These are phyloP conservation scores for Barbarea vulgaris DNA, from an alignment of 345 rosid genomes.

Conservation along the genomic window DNA sequence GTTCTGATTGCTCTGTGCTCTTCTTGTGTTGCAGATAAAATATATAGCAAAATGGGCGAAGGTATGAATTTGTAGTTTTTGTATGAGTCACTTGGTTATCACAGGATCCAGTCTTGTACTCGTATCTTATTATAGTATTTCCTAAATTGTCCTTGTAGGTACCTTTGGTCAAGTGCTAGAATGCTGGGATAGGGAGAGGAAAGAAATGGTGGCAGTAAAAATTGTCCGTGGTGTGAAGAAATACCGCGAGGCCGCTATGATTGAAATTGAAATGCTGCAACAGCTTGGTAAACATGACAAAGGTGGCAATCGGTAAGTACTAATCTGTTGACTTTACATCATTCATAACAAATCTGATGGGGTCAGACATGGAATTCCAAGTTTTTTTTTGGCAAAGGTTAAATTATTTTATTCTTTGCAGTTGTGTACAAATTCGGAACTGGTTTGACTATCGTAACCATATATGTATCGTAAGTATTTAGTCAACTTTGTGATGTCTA, in stretches of 20 bases:
- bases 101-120: neutral
- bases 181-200: constrained; percentile 88
- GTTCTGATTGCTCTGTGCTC: constrained; percentile 11
- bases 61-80: constrained; percentile 44
- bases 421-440: constrained; percentile 98
- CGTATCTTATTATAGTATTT: constrained; percentile 10
- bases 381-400: constrained; percentile 47
- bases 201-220: constrained; percentile 90
- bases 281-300: constrained; percentile 84
- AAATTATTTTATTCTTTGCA: constrained; percentile 92
- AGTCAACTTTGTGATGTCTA: constrained; percentile 52
- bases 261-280: constrained; percentile 81
- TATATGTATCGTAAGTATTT: constrained; percentile 97
- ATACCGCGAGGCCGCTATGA: constrained; percentile 92
- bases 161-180: constrained; percentile 93
- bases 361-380: constrained; percentile 13
- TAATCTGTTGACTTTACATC: neutral
- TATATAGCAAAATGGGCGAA: constrained; percentile 91
- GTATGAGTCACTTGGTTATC: constrained; percentile 5
- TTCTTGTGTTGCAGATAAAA: constrained; percentile 62
- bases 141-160: constrained; percentile 42
- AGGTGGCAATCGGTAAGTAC: constrained; percentile 81
- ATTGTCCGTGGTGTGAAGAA: constrained; percentile 88
- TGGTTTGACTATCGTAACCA: constrained; percentile 99
- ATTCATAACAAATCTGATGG: constrained; percentile 27